Conservation (phyloP, 169 alveolate species). For the Theileria luwenshuni region DNA sequence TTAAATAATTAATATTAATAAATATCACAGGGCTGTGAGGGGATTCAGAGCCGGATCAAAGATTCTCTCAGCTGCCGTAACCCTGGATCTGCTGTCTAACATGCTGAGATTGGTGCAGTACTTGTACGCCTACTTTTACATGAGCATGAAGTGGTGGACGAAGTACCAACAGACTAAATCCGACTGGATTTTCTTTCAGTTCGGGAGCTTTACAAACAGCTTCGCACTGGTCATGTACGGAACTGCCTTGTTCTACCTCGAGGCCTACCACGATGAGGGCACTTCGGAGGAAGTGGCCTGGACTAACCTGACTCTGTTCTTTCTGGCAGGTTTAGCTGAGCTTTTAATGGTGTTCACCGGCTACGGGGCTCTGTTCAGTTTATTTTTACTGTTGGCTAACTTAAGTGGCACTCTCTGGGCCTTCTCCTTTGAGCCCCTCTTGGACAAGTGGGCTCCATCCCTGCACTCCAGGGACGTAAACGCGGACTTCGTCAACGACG, state of each 20-base stretch:
- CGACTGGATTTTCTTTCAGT: slow-evolving; percentile 84
- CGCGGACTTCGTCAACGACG: slow-evolving; percentile 77
- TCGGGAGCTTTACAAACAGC: slow-evolving; percentile 81
- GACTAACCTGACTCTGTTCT: slow-evolving; percentile 79
- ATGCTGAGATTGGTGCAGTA: slow-evolving; percentile 80
- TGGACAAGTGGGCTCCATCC: slow-evolving; percentile 84
- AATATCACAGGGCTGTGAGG: slow-evolving; percentile 66
- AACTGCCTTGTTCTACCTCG: slow-evolving; percentile 82
- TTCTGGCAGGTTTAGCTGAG: slow-evolving; percentile 83
- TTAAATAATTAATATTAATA: not conserved
- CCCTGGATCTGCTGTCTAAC: slow-evolving; percentile 78
- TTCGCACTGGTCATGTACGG: slow-evolving; percentile 83
- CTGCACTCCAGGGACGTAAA: slow-evolving; percentile 83
- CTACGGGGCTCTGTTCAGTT: slow-evolving; percentile 83
- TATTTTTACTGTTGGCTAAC: slow-evolving; percentile 78
- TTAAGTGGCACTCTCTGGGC: slow-evolving; percentile 85
- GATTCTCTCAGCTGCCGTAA: slow-evolving; percentile 81
- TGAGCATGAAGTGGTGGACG: slow-evolving; percentile 88
- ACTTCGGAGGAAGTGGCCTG: slow-evolving; percentile 86
- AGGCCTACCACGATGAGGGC: slow-evolving; percentile 87
- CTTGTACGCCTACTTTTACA: slow-evolving; percentile 79
- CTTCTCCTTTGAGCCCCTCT: slow-evolving; percentile 81
- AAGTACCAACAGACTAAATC: slow-evolving; percentile 83
- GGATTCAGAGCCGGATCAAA: slow-evolving; percentile 88
- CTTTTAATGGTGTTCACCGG: slow-evolving; percentile 84